A percentile compares a stretch with the other conserved stretches of the same genome.
These are phyloP conservation scores for Ascoidea tarda DNA, from an alignment of 805 yeast species.

Conservation along the genomic window DNA sequence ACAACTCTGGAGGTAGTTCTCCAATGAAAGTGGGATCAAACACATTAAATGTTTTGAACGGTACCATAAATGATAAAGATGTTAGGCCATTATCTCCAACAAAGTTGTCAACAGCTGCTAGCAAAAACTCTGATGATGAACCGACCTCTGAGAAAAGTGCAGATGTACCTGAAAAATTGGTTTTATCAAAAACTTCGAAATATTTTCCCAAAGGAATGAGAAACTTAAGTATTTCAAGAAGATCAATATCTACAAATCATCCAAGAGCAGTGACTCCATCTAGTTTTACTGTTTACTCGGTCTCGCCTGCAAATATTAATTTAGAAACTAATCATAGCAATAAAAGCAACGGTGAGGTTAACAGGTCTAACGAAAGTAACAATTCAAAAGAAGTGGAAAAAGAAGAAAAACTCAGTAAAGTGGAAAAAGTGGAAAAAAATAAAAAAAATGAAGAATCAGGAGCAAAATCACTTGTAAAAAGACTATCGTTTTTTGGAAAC, in stretches of 20 bases:
- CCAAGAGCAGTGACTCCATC: not conserved
- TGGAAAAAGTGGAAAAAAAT: not conserved
- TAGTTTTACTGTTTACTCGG: not conserved
- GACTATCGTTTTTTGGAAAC: not conserved
- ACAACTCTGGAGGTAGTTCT: no score
- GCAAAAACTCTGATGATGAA: no score
- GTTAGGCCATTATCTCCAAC: not conserved
- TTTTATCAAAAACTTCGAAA: not conserved
- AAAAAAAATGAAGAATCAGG: not conserved
- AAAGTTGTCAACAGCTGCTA: not conserved
- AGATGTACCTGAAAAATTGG: not conserved
- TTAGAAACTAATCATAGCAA: not conserved
- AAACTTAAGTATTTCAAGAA: not conserved
- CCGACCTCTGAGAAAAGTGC: no score
- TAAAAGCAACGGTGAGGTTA: not conserved
- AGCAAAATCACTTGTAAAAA: not conserved
- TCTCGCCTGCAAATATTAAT: not conserved
- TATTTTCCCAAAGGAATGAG: not conserved
- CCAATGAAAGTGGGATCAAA: no score
- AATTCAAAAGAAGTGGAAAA: not conserved
- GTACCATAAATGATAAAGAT: no score
- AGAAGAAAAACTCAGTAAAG: not conserved
- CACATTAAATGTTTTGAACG: no score
- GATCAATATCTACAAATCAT: not conserved
- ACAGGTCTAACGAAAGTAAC: no score